A percentile compares a stretch with the other conserved stretches of the same genome.
Conservation (phyloP, 768 basidiomycete species). For the Lanmaoa pseudosensibilis region DNA sequence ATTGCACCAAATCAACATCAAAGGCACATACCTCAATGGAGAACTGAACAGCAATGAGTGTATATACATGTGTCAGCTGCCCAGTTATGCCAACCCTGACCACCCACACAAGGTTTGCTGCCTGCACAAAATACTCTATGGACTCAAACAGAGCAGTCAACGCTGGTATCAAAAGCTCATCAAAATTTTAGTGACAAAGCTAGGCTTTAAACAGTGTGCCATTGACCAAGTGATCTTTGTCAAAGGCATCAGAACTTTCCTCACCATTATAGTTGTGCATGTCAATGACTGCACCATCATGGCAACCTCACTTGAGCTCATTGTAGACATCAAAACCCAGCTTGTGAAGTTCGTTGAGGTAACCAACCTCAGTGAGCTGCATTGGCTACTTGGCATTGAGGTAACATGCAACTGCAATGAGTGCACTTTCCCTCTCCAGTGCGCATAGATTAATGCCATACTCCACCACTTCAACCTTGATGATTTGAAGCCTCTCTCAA, state of each 20-base stretch:
- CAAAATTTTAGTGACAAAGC: neutral
- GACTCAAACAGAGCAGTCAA: neutral
- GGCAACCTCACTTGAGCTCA: neutral
- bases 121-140: neutral
- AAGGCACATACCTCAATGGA: too few relatives aligned
- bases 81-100: neutral
- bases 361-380: neutral
- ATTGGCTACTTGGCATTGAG: too few relatives aligned
- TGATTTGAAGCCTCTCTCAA: too few relatives aligned
- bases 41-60: neutral
- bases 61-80: neutral
- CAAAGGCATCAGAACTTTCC: fast-evolving
- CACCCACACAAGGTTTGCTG: neutral
- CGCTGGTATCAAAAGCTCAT: neutral
- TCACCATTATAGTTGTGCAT: neutral
- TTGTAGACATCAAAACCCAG: neutral
- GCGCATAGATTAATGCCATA: too few relatives aligned
- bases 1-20: too few relatives aligned
- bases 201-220: neutral
- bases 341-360: neutral
- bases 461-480: too few relatives aligned
- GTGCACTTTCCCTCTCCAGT: too few relatives aligned
- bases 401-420: too few relatives aligned
- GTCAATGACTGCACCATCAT: neutral
- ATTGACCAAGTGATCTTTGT: neutral